Percentiles rank a stretch among this genome's conserved stretches.
Evolutionary conservation across 2,329 filamentous ascomycete genomes (phyloP).

Genomic region (Phaeosphaeriaceae sp.): DNA sequence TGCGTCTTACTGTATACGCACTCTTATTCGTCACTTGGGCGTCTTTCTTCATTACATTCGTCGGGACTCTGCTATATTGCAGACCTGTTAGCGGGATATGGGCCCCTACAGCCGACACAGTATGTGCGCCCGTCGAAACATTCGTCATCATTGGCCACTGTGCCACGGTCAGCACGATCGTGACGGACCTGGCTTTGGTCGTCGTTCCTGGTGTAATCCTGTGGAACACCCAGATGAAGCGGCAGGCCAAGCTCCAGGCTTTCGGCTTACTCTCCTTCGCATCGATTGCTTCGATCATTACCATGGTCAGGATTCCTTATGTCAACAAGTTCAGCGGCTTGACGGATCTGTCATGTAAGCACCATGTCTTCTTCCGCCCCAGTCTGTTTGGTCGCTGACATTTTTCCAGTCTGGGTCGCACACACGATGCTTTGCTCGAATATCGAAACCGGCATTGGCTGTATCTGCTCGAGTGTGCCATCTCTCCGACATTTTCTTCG

Average conservation of each 20-base stretch:
- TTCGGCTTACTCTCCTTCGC: constrained; percentile 30
- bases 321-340: constrained; percentile 27
- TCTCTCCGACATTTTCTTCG: constrained; percentile 26
- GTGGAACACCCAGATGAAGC: constrained; percentile 35
- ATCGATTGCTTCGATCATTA: constrained; percentile 24
- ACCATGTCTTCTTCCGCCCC: not conserved
- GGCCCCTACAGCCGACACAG: constrained; percentile 22
- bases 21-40: constrained; percentile 27
- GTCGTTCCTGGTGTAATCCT: constrained; percentile 29
- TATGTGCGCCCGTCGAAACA: constrained; percentile 24
- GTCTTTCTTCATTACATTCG: constrained; percentile 30
- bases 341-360: constrained; percentile 26
- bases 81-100: constrained; percentile 22
- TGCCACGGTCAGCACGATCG: constrained; percentile 28
- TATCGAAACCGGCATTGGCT: constrained; percentile 33
- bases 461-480: constrained; percentile 27
- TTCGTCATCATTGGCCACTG: constrained; percentile 30
- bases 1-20: constrained; percentile 23
- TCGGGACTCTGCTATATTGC: constrained; percentile 28
- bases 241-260: constrained; percentile 27
- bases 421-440: constrained; percentile 34
- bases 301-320: constrained; percentile 30
- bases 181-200: constrained; percentile 28
- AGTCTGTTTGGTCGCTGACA: not conserved
- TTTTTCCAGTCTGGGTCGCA: constrained; percentile 25